Percentiles rank a stretch among this genome's conserved stretches.
Conservation (phyloP, 163 green algal species). For the Coccomyxa subellipsoidea region DNA sequence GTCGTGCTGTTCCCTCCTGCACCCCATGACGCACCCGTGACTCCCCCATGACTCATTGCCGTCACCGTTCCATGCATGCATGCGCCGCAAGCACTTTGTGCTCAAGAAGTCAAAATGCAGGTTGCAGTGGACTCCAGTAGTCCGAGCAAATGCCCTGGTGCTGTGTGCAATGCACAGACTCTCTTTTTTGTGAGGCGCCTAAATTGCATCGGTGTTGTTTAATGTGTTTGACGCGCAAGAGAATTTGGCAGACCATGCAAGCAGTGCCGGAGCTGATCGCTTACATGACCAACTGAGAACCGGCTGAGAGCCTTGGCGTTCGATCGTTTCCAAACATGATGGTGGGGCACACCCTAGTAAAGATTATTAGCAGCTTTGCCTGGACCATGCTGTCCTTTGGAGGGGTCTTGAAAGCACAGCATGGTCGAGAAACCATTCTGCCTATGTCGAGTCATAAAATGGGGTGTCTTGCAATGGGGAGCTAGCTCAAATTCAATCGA, state of each 20-base stretch:
- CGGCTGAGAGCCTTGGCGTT: no score
- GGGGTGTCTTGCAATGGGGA: neutral
- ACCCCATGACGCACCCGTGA: neutral
- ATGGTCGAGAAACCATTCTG: no score
- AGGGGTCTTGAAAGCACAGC: no score
- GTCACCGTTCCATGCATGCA: neutral
- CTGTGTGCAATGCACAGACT: neutral
- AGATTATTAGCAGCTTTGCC: no score
- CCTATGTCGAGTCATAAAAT: no score
- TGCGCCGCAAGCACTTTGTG: neutral
- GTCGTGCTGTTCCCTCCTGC: neutral
- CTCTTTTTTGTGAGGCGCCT: neutral
- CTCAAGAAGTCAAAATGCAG: neutral
- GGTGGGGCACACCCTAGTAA: neutral
- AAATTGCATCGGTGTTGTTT: neutral
- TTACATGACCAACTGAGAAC: no score
- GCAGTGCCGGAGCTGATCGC: no score
- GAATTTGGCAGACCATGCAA: no score
- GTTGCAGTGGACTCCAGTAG: no score
- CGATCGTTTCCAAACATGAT: neutral
- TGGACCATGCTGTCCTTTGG: no score
- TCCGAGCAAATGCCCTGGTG: no score
- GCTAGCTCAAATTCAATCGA: neutral
- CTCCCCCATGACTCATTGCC: neutral
- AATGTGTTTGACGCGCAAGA: neutral